Evolutionary conservation across 2,329 filamentous ascomycete genomes (phyloP).

Genomic region (Elsinoe arachidis): DNA sequence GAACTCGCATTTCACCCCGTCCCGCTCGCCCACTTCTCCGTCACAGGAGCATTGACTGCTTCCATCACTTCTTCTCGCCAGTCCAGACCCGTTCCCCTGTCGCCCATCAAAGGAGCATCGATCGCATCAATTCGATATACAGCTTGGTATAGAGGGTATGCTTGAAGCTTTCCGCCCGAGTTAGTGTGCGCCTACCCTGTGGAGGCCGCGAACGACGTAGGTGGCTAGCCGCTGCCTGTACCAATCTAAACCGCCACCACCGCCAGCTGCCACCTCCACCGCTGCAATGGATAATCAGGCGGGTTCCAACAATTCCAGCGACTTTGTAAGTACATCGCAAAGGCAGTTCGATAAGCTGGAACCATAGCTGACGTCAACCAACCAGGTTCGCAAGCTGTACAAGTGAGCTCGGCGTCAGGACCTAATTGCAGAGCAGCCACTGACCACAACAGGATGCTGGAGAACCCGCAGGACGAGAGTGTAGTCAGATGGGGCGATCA

Average conservation of each 20-base stretch:
- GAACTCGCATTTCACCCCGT: not conserved
- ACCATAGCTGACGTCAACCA: not conserved
- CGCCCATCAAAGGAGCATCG: constrained; percentile 79
- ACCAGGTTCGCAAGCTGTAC: constrained; percentile 91
- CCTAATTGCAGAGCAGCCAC: not conserved
- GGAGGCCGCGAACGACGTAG: constrained; percentile 4
- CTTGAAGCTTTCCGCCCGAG: not conserved
- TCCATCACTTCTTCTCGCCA: constrained; percentile 69
- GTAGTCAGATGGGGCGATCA: constrained; percentile 95
- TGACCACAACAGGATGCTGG: constrained; percentile 66
- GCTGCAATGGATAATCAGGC: not conserved
- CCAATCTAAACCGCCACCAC: not conserved
- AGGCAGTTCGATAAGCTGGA: not conserved
- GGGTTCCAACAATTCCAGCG: constrained; percentile 73
- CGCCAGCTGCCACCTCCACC: not conserved
- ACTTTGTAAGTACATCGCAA: constrained; percentile 64
- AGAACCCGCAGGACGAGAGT: constrained; percentile 83
- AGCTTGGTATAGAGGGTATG: not conserved
- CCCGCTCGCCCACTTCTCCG: constrained; percentile 7
- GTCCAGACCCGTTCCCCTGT: constrained; percentile 83
- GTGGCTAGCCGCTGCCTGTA: constrained; percentile 8
- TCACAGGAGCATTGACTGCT: constrained; percentile 2
- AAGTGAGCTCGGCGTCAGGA: constrained; percentile 55
- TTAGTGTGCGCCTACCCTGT: not conserved
- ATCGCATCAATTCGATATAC: constrained; percentile 45